Evolutionary conservation across 495 filamentous ascomycete genomes (phyloP).

Genomic region (Penicillium cosmopolitanum): DNA sequence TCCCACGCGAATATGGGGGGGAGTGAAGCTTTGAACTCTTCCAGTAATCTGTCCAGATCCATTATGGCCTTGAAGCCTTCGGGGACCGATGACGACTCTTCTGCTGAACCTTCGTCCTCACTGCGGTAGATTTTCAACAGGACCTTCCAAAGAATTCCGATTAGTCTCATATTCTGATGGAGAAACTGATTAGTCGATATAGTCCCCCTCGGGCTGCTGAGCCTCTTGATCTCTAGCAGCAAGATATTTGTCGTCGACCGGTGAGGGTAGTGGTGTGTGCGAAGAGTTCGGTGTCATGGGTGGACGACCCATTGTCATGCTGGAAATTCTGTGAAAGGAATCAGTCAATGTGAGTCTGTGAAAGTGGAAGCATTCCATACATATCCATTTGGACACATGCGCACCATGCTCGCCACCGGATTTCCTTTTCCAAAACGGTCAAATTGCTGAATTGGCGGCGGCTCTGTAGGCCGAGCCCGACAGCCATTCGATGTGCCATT

Average conservation of each 20-base stretch:
- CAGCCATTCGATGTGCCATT: constrained; percentile 38
- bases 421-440: constrained; percentile 33
- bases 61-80: constrained; percentile 11
- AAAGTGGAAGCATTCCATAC: constrained; percentile 18
- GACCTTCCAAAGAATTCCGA: constrained; percentile 27
- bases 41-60: constrained; percentile 9
- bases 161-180: constrained; percentile 27
- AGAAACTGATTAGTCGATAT: constrained; percentile 18
- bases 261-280: constrained; percentile 4
- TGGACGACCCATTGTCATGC: constrained; percentile 39
- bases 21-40: constrained; percentile 3
- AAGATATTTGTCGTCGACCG: constrained; percentile 11
- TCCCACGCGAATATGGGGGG: background rate
- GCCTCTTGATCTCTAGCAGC: background rate
- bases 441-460: constrained; percentile 10
- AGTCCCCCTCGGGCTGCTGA: background rate
- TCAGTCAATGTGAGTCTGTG: background rate
- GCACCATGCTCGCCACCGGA: constrained; percentile 40
- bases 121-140: constrained; percentile 21
- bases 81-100: background rate
- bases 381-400: constrained; percentile 42
- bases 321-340: constrained; percentile 21
- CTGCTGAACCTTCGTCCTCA: background rate
- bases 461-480: constrained; percentile 37
- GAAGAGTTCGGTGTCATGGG: constrained; percentile 20